A percentile compares a stretch with the other conserved stretches of the same genome.
phyloP scores from a whole-genome alignment of 2,329 filamentous ascomycete species.

The Scedosporium boydii region DNA sequence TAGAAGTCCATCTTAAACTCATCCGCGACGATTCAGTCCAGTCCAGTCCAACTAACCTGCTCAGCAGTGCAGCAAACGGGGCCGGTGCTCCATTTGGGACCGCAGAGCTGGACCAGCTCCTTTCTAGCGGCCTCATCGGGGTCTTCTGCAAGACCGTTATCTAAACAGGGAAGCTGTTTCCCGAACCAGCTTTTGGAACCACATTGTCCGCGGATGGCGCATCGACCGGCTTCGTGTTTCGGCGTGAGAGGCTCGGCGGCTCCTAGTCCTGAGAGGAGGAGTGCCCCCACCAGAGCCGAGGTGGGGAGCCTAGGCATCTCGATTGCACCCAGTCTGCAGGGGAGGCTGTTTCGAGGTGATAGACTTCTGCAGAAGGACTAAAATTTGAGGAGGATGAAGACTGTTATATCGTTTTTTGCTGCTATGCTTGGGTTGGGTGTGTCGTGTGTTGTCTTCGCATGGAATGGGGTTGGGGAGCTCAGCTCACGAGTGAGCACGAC shows the following conservation, averaged over 20 bases:
- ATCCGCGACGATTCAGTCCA: not conserved
- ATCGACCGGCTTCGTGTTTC: slow-evolving; percentile 78
- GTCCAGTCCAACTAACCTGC: slow-evolving; percentile 46
- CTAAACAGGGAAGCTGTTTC: slow-evolving; percentile 80
- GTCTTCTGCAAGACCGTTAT: slow-evolving; percentile 73
- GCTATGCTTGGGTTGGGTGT: too few relatives aligned
- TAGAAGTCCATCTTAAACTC: not conserved
- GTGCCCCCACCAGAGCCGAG: slow-evolving; percentile 16
- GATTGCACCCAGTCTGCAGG: not conserved
- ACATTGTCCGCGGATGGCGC: slow-evolving; percentile 84
- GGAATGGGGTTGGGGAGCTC: too few relatives aligned
- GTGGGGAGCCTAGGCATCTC: slow-evolving; percentile 13
- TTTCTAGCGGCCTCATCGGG: slow-evolving; percentile 63
- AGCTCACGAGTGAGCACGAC: too few relatives aligned
- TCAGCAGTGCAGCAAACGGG: slow-evolving; percentile 77
- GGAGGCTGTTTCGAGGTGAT: not conserved
- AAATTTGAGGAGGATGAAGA: too few relatives aligned
- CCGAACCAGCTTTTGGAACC: slow-evolving; percentile 87
- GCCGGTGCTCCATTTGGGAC: slow-evolving; percentile 72
- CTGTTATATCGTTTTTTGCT: too few relatives aligned
- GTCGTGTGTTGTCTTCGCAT: too few relatives aligned
- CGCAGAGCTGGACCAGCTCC: slow-evolving; percentile 77
- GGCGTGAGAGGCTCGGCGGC: slow-evolving; percentile 28
- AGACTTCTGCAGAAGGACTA: too few relatives aligned
- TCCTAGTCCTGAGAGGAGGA: slow-evolving; percentile 4